phyloP scores from a whole-genome alignment of 2,329 filamentous ascomycete genomes.

The Leptographium flavum region DNA sequence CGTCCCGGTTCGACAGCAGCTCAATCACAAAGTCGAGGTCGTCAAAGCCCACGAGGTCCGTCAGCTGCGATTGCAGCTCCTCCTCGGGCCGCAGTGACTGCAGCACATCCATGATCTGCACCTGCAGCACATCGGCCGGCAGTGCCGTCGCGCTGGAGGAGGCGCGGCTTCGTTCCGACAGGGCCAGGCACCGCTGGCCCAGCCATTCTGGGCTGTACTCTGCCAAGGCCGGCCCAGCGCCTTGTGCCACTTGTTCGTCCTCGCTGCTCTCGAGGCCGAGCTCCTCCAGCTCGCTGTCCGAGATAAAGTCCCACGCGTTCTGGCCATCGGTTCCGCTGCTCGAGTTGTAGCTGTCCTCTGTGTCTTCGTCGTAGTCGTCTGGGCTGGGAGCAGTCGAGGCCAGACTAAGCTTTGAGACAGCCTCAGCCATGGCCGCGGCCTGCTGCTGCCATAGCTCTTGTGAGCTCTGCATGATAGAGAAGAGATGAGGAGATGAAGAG shows the following conservation, averaged over 20 bases:
- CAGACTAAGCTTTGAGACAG: conserved; percentile 59
- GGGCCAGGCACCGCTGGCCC: conserved; percentile 46
- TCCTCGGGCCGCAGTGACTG: conserved; percentile 57
- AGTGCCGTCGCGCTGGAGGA: conserved; percentile 24
- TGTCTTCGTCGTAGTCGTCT: conserved; percentile 34
- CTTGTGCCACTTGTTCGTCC: conserved; percentile 15
- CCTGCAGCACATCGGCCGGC: conserved; percentile 51
- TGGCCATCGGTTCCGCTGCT: conserved; percentile 40
- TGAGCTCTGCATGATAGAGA: conserved; percentile 1
- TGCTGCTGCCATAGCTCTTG: conserved; percentile 64
- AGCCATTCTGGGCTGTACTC: conserved; percentile 58
- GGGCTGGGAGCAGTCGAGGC: conserved; percentile 21
- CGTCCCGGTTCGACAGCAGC: conserved; percentile 61
- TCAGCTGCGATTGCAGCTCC: conserved; percentile 79
- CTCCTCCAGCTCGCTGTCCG: conserved; percentile 54
- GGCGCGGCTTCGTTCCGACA: conserved; percentile 48
- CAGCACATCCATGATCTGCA: conserved; percentile 64
- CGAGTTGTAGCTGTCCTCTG: conserved; percentile 41
- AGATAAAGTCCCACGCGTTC: conserved; percentile 89
- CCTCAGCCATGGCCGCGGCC: conserved; percentile 71
- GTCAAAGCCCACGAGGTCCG: conserved; percentile 83
- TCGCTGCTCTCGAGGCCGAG: conserved; percentile 30
- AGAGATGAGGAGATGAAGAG: background rate
- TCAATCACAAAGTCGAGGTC: conserved; percentile 89
- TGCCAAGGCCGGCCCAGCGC: too few species aligned